phyloP scores from a whole-genome alignment of 129 eudicot species.

The Ambrosia trifida region DNA sequence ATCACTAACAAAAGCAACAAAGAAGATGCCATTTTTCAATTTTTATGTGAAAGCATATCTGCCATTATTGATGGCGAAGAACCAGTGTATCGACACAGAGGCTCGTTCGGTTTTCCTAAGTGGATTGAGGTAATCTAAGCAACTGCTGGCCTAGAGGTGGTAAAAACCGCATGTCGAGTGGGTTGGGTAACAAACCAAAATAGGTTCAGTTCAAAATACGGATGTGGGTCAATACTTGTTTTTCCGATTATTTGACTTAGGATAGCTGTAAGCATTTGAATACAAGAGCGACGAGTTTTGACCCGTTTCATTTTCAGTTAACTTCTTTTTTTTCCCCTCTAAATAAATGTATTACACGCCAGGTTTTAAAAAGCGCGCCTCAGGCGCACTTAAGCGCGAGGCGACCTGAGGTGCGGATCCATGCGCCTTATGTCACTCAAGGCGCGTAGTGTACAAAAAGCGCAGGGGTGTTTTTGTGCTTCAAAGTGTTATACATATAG shows the following conservation, averaged over 20 bases:
- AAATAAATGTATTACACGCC: background rate
- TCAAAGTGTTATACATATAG: no score
- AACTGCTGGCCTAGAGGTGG: slow-evolving; percentile 6
- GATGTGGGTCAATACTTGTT: background rate
- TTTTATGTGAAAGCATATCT: slow-evolving; percentile 70
- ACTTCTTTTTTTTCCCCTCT: background rate
- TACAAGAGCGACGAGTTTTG: background rate
- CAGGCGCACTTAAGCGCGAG: no score
- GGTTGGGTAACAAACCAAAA: slow-evolving; percentile 6
- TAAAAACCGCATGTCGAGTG: background rate
- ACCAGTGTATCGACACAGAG: slow-evolving; percentile 62
- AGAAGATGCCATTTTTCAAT: slow-evolving; percentile 56
- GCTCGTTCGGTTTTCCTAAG: slow-evolving; percentile 76
- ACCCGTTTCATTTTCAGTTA: background rate
- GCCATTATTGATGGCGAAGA: slow-evolving; percentile 54
- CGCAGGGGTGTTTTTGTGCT: no score
- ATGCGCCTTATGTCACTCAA: no score
- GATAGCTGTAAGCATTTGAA: background rate
- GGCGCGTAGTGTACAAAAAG: no score
- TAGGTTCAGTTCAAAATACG: background rate
- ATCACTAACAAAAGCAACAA: slow-evolving; percentile 61
- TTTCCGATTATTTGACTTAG: no score
- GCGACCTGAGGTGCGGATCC: no score
- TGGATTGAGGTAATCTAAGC: slow-evolving; percentile 84
- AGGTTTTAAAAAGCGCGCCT: no score